Evolutionary conservation across 2,329 filamentous ascomycete species (phyloP), one percentile per base, ranked within the genome.

Genomic region (Mariannaea elegans): DNA sequence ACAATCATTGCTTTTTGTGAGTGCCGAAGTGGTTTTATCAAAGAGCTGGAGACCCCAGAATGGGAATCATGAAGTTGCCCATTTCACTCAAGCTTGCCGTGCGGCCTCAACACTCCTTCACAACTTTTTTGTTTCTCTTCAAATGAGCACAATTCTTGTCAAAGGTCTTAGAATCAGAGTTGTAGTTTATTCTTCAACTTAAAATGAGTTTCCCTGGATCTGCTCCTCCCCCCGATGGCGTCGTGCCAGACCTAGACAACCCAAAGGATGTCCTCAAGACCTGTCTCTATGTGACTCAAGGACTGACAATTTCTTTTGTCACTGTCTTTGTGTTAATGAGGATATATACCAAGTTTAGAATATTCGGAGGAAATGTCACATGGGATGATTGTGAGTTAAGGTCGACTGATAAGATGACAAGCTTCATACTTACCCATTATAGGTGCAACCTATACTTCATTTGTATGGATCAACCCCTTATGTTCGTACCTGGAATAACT

Each of bases 211-310:
- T 55, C 16, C 61, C 61, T 1, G 61, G 64, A 5, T 57, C 63
- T n/a, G 39, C 41, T 1, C 57, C 57, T 50, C 63, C 61, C 9
- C 61, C 63, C 3, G 13, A 45, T 12, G 61, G 61, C 21, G 55
- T 58, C 4, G 46, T 56, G n/a, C 61, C 63, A 6, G 41, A 64
- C 38, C 5, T 66, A 10, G 55, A 64, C 5, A 32, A 56, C 16
- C 61, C 63, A 2, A 24, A 19, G 12, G 64, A 66, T 21, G 56
- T 64, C 2, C 45, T 66, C 8, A 59, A 34, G 32, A 58, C 63
- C 9, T 59, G 41, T n/a, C 61, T 64, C n/a, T 66, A 64, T 36
- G 55, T 62, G 18, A 66, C 61, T 1, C 63, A 66, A 23, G 61
- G 44, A 3, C 19, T 66, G 2, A 66, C 63, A 0, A 29, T 66